These are phyloP conservation scores for Penicillium aurantiogriseum DNA, from an alignment of 2,329 filamentous ascomycete species.

Conservation along the genomic window DNA sequence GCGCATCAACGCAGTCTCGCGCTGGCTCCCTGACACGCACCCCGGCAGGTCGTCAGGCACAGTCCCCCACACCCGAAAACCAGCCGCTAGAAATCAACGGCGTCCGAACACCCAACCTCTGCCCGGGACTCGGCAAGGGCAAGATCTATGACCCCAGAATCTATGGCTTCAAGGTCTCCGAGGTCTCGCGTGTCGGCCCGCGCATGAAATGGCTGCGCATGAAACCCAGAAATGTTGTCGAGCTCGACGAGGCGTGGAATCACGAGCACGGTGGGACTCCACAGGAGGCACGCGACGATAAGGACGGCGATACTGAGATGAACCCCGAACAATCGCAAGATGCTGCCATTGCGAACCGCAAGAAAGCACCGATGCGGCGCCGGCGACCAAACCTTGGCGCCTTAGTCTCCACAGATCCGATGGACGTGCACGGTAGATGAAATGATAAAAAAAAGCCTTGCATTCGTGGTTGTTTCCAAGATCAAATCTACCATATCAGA, in stretches of 20 bases:
- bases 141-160: slow-evolving; percentile 94
- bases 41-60: slow-evolving; percentile 22
- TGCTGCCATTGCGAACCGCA: slow-evolving; percentile 41
- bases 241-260: slow-evolving; percentile 69
- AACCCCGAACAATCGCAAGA: slow-evolving; percentile 34
- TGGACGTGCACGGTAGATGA: slow-evolving; percentile 34
- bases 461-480: slow-evolving; percentile 2
- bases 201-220: slow-evolving; percentile 95
- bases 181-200: slow-evolving; percentile 83
- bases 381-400: slow-evolving; percentile 30
- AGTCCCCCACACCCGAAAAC: slow-evolving; percentile 38
- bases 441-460: background rate
- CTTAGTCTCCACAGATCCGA: slow-evolving; percentile 28
- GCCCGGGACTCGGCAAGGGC: slow-evolving; percentile 75
- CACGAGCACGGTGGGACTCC: slow-evolving; percentile 30
- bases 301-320: slow-evolving; percentile 43
- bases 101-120: slow-evolving; percentile 80
- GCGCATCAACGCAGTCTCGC: slow-evolving; percentile 31
- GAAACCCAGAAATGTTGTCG: slow-evolving; percentile 74
- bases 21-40: slow-evolving; percentile 33
- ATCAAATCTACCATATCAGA: background rate
- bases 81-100: slow-evolving; percentile 71
- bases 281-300: slow-evolving; percentile 25
- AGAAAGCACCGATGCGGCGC: slow-evolving; percentile 45
- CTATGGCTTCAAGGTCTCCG: slow-evolving; percentile 93